A percentile compares a stretch with the other conserved stretches of the same genome.
Conservation (phyloP, 805 yeast species). For the Grigorovia humatica region DNA sequence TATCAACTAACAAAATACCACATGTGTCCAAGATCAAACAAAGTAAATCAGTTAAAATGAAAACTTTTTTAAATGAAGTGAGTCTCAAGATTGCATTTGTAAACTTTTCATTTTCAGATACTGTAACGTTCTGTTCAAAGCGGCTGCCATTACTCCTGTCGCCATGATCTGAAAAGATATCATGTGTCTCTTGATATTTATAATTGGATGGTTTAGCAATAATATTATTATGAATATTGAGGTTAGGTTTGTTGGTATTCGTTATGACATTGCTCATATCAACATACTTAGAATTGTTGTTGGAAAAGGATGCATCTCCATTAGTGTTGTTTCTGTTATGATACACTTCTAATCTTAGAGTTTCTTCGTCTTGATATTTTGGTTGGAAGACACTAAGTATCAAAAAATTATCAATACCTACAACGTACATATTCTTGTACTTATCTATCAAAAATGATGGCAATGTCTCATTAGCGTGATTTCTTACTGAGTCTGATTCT, state of each 20-base stretch:
- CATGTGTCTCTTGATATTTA: no score
- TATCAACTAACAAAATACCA: constrained; percentile 19
- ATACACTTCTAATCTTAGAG: constrained; percentile 11
- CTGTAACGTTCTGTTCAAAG: no score
- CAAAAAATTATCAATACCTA: constrained; percentile 15
- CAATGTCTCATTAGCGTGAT: constrained; percentile 2
- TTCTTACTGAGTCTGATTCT: not conserved
- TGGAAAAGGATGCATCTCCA: not conserved
- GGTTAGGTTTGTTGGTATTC: not conserved
- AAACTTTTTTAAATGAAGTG: constrained; percentile 19
- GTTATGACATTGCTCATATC: no score
- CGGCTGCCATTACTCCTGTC: no score
- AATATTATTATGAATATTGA: not conserved
- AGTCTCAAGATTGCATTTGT: constrained; percentile 1
- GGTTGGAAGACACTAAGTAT: constrained; percentile 17
- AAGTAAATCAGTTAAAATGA: constrained; percentile 15
- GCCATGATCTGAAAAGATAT: no score
- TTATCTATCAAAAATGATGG: constrained; percentile 18
- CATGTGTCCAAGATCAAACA: constrained; percentile 15
- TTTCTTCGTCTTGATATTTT: constrained; percentile 14
- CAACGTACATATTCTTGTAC: constrained; percentile 17
- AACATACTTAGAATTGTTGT: not conserved
- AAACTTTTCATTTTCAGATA: not conserved
- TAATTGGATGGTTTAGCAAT: not conserved
- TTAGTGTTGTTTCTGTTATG: not conserved